Evolutionary conservation across 768 basidiomycete species (phyloP), one percentile per base, ranked within the genome.

Genomic region (Hygrocybe punicea): DNA sequence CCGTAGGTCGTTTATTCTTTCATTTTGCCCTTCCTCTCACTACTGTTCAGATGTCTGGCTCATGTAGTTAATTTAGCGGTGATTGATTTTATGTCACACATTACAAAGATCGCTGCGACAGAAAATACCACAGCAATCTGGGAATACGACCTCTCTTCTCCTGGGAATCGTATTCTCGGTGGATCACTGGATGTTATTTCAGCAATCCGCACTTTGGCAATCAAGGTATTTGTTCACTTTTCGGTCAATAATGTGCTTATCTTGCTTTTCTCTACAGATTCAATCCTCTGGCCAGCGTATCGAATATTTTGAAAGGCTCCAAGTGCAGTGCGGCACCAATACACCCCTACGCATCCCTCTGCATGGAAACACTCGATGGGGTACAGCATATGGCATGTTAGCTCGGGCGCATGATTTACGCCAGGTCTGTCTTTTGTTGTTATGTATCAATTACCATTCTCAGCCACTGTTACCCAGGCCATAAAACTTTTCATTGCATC

Each of bases 141-240:
- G 72, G 68, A 71, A 17, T 74, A 67, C 52, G 65, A 76, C 29
- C 72, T 71, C 0, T 24, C 21, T 0, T 34, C 59, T 4, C 10
- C 37, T 4, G 58, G 58, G 29, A 73, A 73, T 47, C 53, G 56
- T 11, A 62, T 73, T 6, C 59, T 67, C 19, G 62, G 63, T 9
- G 62, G 66, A n/a, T 69, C 64, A 0, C 59, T 73, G 0, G 65
- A 74, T 58, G 69, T 71, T 2, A 64, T 75, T 40, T 65, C 71
- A 0, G 60, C 68, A 0, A 63, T 73, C 2, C 55, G 60, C 1
- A 74, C 68, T 0, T 53, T 72, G 1, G 63, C 66, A 1, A 63
- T 73, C 62, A 73, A 73, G 63, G 68, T 71, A 52, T 29, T 29
- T 29, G 29, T 29, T 29, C 29, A 53, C 66, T 29, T 58, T 24